Percentiles rank a stretch among this genome's conserved stretches.
phyloP scores from a whole-genome alignment of 208 protist genomes.

The Acanthamoeba castellanii region DNA sequence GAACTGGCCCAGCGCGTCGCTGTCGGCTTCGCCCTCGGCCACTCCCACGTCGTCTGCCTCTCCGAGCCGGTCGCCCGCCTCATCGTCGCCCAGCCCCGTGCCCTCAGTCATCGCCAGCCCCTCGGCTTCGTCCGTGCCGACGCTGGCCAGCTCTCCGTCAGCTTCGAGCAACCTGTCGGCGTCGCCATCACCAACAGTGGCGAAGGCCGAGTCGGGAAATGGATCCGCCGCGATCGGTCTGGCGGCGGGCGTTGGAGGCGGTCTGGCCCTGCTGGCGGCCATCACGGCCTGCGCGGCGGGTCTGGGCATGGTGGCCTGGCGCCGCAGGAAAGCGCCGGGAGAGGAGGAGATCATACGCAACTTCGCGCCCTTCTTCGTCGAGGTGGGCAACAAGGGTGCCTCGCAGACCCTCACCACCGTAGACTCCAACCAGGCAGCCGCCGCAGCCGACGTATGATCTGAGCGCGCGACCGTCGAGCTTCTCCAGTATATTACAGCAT shows the following conservation, averaged over 20 bases:
- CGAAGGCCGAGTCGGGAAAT: not conserved
- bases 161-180: not conserved
- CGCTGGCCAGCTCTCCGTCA: not conserved
- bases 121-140: no score
- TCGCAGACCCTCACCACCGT: slow-evolving; percentile 15
- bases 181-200: not conserved
- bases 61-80: no score
- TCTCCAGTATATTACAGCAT: not conserved
- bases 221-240: not conserved
- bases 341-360: not conserved
- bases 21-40: not conserved
- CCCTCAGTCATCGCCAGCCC: not conserved
- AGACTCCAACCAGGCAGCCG: not conserved
- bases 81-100: not conserved
- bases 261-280: not conserved
- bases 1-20: not conserved
- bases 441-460: not conserved
- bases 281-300: not conserved
- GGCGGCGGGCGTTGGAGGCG: not conserved
- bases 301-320: slow-evolving; percentile 21
- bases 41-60: no score
- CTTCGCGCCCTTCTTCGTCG: slow-evolving; percentile 38
- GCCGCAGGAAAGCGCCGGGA: not conserved
- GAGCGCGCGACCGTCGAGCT: not conserved
- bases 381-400: not conserved